Percentiles rank a stretch among this genome's conserved stretches.
These are phyloP conservation scores for Sisymbrium irio DNA, from an alignment of 345 rosid species.

Conservation along the genomic window DNA sequence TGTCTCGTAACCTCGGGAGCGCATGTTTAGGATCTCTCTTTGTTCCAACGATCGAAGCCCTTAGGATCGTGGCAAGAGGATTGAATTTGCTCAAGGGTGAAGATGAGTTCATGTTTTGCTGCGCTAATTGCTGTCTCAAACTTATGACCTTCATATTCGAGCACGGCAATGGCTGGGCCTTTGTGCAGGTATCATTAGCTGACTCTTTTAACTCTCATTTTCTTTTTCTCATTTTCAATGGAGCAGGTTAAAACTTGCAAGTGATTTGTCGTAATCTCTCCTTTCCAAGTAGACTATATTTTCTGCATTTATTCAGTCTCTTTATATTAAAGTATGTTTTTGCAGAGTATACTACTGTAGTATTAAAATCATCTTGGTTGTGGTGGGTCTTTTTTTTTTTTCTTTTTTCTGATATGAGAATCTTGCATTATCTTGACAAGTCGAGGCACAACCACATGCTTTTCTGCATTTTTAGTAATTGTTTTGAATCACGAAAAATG, in stretches of 20 bases:
- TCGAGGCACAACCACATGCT: slow-evolving; percentile 31
- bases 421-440: slow-evolving; percentile 25
- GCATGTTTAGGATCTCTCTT: slow-evolving; percentile 94
- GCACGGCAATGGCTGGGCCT: slow-evolving; percentile 96
- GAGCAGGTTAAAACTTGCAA: background rate
- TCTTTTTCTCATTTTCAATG: slow-evolving; percentile 5
- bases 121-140: slow-evolving; percentile 93
- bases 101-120: slow-evolving; percentile 97
- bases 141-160: slow-evolving; percentile 76
- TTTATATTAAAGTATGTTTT: background rate
- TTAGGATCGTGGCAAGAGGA: slow-evolving; percentile 79
- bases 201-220: background rate
- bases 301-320: slow-evolving; percentile 9
- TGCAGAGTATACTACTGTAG: slow-evolving; percentile 10
- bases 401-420: slow-evolving; percentile 13
- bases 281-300: background rate
- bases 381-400: slow-evolving; percentile 21
- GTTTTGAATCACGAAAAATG: background rate
- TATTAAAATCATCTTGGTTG: slow-evolving; percentile 16
- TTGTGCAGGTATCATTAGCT: slow-evolving; percentile 72
- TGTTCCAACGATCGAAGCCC: slow-evolving; percentile 85
- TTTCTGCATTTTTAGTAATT: slow-evolving; percentile 15
- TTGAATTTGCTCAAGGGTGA: slow-evolving; percentile 92
- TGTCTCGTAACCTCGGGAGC: slow-evolving; percentile 80
- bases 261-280: slow-evolving; percentile 12